Base-by-base conservation (phyloP, 495 filamentous ascomycete genomes). In the Aspergillus cristatus region DNA sequence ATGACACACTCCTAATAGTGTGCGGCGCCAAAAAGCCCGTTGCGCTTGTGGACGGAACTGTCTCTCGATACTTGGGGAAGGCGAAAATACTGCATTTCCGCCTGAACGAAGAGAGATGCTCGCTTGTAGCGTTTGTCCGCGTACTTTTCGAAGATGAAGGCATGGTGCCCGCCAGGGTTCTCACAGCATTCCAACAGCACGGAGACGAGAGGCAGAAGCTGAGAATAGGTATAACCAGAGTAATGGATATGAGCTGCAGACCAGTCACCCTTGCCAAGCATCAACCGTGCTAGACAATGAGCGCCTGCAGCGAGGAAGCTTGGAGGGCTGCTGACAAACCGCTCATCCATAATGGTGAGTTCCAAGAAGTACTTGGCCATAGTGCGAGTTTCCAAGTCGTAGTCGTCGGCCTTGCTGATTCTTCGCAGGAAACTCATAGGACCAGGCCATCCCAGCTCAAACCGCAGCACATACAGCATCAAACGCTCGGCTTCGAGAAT, bases 321-420 rank as follows among this genome's bases (percentile, higher is more conserved):
- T 5, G 91, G 83, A 29, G 85, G 82, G 54, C 78, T 84, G 32
- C 80, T 84, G 29, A 98, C 88, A 52, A 97, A 97, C 17, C 90
- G 82, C 68, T 97, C 91, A 59, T 97, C 91, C 87, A 98, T 95
- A 58, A 97, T 81, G 28, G 86, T 91, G 29, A 96, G 71, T 57
- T 98, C 91, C 34, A 97, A 70, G 63, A 98, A 96, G 63, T 98
- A 98, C 68, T 98, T 98, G 45, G 91, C 89, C 18, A 98, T 72
- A 4, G 93, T 97, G 14, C 91, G 77, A 14, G 88, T 96, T 63
- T 98, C 88, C 34, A 94, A 67, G 53, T 97, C 89, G 56, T 97
- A 98, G 53, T 96, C 89, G 58, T 98, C 91, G 12, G 91, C 91
- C 67, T 97, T 98, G 78, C 91, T 97, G 57, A 96, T 90, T 38